Evolutionary conservation across 2,329 filamentous ascomycete genomes (phyloP), one percentile per base, ranked within the genome.

Genomic region (Fusarium tricinctum): DNA sequence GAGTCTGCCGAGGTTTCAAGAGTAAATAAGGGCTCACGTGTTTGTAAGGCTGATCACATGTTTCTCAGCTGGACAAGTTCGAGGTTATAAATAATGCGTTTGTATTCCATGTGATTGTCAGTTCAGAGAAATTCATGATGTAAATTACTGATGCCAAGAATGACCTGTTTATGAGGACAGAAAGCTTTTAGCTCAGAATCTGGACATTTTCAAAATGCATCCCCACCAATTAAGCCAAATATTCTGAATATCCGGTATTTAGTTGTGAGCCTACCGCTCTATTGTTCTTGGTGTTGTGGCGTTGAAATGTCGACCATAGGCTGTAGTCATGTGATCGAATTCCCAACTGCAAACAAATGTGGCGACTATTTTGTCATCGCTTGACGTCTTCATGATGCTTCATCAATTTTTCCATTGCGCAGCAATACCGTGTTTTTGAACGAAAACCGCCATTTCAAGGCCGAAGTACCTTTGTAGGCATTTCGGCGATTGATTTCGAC

Each of bases 11-110:
- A 64, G 51, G 55, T 8, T 20, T 47, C 26, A n/a, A n/a, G 26
- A 6, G 5, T n/a, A 47, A 28, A 15, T 19, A 30, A 28, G 13
- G 26, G 14, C 12, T 40, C 46, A 61, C 58, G 46, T 46, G 56
- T 26, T 61, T 39, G 28, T 44, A 51, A 39, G 54, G 38, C 54
- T 61, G 54, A 57, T 63, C 58, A 48, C 58, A 57, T 63, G 58
- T 42, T 63, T n/a, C 19, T 43, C 9, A 32, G 38, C 23, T 48
- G 3, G 4, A 28, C 5, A 23, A 6, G 6, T 42, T 35, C 2
- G 49, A 22, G 13, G 33, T 48, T 57, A 63, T 63, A 63, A 57
- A 63, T 44, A 38, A 20, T 19, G 14, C 26, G 15, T 3, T 13
- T 38, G n/a, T 5, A 10, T 26, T 46, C 30, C 30, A 47, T 47